These are phyloP conservation scores for Globisporangium abappressorium DNA, from an alignment of 352 stramenopile species.

Conservation along the genomic window DNA sequence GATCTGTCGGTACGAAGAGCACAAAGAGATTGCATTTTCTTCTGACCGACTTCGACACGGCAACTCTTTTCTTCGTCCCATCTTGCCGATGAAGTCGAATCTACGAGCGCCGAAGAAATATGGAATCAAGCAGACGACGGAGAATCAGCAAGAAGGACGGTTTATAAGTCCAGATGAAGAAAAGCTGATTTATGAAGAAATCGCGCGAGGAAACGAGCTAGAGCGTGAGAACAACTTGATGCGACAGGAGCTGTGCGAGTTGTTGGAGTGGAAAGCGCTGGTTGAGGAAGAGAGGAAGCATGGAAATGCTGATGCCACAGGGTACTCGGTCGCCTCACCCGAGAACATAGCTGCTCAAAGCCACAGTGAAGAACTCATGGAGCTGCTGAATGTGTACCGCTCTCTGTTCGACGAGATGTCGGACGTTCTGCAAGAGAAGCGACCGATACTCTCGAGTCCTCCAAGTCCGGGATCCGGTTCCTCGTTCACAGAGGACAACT, in stretches of 20 bases:
- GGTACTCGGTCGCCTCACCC: constrained; percentile 10
- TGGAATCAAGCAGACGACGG: constrained; percentile 18
- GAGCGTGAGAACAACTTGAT: constrained; percentile 71
- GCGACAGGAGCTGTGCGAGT: constrained; percentile 59
- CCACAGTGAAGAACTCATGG: constrained; percentile 46
- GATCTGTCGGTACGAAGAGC: constrained; percentile 84
- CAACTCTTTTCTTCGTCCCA: constrained; percentile 15
- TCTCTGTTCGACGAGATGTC: constrained; percentile 60
- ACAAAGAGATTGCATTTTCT: constrained; percentile 66
- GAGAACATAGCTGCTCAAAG: constrained; percentile 12
- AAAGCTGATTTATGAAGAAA: constrained; percentile 45
- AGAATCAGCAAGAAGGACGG: constrained; percentile 37
- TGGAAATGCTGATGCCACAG: constrained; percentile 25
- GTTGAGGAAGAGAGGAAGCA: constrained; percentile 45
- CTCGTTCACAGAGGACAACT: constrained; percentile 65
- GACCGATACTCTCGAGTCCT: constrained; percentile 35
- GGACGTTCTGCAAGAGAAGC: constrained; percentile 55
- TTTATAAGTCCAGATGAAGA: constrained; percentile 22
- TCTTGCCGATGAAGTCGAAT: constrained; percentile 27
- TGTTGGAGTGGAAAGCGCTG: constrained; percentile 73
- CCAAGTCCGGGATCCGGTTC: constrained; percentile 57
- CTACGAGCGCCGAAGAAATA: constrained; percentile 33
- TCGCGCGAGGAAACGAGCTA: constrained; percentile 39
- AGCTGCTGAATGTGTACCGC: constrained; percentile 69
- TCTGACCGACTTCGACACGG: constrained; percentile 30